A percentile compares a stretch with the other conserved stretches of the same genome.
Conservation (phyloP, 2,329 filamentous ascomycete species). For the Elsinoe necatrix region DNA sequence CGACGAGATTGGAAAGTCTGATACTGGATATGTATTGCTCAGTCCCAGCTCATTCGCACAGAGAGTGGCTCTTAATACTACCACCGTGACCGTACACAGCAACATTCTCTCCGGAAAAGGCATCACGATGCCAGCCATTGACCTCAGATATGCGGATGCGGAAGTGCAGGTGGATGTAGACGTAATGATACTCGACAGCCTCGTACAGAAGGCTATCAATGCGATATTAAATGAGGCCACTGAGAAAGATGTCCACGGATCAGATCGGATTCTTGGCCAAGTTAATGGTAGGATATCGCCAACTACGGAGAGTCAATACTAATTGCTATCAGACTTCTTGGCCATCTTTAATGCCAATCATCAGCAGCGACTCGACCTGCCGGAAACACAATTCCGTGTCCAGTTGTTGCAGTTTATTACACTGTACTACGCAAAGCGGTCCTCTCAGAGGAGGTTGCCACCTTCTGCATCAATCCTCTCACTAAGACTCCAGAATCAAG, state of each 20-base stretch:
- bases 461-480: conserved; percentile 28
- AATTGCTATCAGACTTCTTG: conserved; percentile 31
- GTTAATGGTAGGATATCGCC: conserved; percentile 19
- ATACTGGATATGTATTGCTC: not conserved
- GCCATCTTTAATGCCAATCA: conserved; percentile 36
- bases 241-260: conserved; percentile 14
- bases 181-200: conserved; percentile 49
- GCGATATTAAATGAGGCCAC: conserved; percentile 33
- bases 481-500: conserved; percentile 32
- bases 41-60: not conserved
- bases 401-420: conserved; percentile 41
- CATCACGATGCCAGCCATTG: not conserved
- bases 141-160: conserved; percentile 3
- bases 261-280: conserved; percentile 17
- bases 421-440: conserved; percentile 37
- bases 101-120: not conserved
- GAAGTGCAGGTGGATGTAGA: conserved; percentile 40
- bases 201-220: conserved; percentile 41
- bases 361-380: conserved; percentile 28
- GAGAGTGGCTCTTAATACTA: not conserved
- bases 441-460: conserved; percentile 32
- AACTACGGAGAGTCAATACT: not conserved
- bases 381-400: conserved; percentile 40
- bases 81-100: not conserved
- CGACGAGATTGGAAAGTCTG: not conserved